phyloP scores from a whole-genome alignment of 345 rosid species.

The Nasturtium officinale region DNA sequence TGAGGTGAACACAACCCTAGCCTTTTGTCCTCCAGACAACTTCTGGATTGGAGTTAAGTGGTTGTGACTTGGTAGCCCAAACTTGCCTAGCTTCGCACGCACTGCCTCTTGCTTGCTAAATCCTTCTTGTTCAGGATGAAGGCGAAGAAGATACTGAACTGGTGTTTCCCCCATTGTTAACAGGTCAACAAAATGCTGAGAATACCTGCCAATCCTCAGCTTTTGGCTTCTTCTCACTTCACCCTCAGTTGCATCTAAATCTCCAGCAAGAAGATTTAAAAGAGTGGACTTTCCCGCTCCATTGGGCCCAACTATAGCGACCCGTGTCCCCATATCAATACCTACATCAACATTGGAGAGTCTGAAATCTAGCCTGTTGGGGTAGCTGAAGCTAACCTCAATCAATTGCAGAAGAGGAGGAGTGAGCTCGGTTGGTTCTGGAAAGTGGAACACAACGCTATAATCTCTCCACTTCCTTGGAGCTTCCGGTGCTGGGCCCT shows the following conservation, averaged over 20 bases:
- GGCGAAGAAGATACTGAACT: constrained; percentile 90
- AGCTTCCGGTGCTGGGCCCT: constrained; percentile 69
- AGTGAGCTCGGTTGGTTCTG: constrained; percentile 93
- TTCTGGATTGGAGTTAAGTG: constrained; percentile 88
- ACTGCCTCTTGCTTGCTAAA: constrained; percentile 96
- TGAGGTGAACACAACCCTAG: constrained; percentile 90
- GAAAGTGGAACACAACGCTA: constrained; percentile 91
- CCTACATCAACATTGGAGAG: constrained; percentile 88
- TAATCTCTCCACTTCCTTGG: constrained; percentile 94
- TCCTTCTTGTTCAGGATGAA: constrained; percentile 95
- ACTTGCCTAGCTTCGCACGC: constrained; percentile 92
- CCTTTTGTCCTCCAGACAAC: constrained; percentile 90
- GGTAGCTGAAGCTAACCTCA: constrained; percentile 89
- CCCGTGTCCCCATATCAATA: constrained; percentile 97
- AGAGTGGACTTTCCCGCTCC: constrained; percentile 97
- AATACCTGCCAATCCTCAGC: constrained; percentile 88
- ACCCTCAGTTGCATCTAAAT: constrained; percentile 78
- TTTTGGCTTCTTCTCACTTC: constrained; percentile 86
- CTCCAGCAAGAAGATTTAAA: constrained; percentile 91
- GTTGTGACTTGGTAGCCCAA: constrained; percentile 88
- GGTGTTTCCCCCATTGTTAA: constrained; percentile 93
- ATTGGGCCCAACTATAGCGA: constrained; percentile 92
- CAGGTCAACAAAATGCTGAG: constrained; percentile 94
- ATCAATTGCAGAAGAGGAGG: constrained; percentile 90
- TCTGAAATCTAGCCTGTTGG: constrained; percentile 76